Base-by-base conservation (phyloP, 805 yeast genomes). In the Tetrapisispora namnaoensis region DNA sequence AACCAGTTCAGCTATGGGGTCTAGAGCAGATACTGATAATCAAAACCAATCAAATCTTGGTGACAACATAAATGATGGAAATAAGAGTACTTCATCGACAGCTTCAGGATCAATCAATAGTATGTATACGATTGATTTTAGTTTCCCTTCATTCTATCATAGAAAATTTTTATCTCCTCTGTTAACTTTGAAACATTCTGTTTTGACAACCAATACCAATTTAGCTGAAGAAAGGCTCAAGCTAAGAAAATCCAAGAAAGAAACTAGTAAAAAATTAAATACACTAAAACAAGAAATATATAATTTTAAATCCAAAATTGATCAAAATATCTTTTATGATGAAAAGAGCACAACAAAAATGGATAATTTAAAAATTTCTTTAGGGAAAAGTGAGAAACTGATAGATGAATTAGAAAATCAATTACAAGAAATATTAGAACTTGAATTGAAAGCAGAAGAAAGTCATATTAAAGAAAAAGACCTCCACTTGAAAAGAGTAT, bases 171-270 rank as follows among this genome's bases (percentile, higher is more conserved):
- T 72, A 24, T 73, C 86, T 1, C 88, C 90, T 0, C 66, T 82
- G 42, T 72, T 78, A 1, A 83, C 89, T 1, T 66, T 83, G 37
- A 78, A 82, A 54, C 82, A 79, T 55, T 79, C 85, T 20, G 76
- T 82, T 35, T 72, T 79, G 34, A 80, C 87, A 0, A 80, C 87
- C 0, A 78, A 79, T 53, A 76, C 77, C 22, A 77, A 78, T 37
- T 68, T 82, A 40, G 71, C 74, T 7, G 77, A 79, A 44, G 86
- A 80, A 54, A 76, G 77, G 55, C 57, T 68, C n/a, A 77, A 75
- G 49, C 56, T 81, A 55, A 82, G 80, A 61, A 78, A 78, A 47
- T 61, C 74, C 44, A 76, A 78, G 53, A 76, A 76, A 44, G 88
- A 82, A 50, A 72, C 79, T 57, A 69, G 77, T 46, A 82, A 81